Conservation (phyloP, 2,329 filamentous ascomycete species). For the Zymoseptoria brevis region DNA sequence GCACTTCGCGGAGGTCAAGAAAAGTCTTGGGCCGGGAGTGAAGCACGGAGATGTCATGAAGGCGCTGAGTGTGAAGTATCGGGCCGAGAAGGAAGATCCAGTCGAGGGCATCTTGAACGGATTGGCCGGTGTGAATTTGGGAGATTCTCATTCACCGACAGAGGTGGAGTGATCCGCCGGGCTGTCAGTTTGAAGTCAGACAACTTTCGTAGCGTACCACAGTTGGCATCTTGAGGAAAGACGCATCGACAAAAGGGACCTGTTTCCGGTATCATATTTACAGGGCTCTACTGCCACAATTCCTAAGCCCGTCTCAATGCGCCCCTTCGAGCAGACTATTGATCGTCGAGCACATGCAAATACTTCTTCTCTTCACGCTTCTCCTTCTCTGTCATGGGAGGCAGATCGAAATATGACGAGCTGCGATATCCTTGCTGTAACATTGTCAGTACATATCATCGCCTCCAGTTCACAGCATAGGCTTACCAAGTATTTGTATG, state of each 20-base stretch:
- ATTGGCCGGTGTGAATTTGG: constrained; percentile 12
- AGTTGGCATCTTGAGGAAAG: not conserved
- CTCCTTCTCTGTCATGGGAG: constrained; percentile 89
- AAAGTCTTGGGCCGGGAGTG: constrained; percentile 45
- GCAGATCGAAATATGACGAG: constrained; percentile 82
- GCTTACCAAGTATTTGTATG: constrained; percentile 87
- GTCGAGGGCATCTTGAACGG: constrained; percentile 9
- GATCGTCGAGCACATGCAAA: constrained; percentile 82
- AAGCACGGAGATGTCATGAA: constrained; percentile 63
- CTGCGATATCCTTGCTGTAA: constrained; percentile 80
- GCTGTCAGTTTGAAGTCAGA: not conserved
- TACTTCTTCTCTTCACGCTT: constrained; percentile 94
- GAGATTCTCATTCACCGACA: constrained; percentile 7
- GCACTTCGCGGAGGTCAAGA: constrained; percentile 56
- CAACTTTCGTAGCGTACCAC: not conserved
- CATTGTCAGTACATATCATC: constrained; percentile 28
- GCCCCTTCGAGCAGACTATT: constrained; percentile 44
- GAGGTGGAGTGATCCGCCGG: constrained; percentile 6
- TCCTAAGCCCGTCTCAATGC: not conserved
- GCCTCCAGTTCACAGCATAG: not conserved
- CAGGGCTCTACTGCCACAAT: not conserved
- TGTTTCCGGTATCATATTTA: not conserved
- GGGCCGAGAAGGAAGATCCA: constrained; percentile 37
- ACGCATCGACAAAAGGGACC: not conserved
- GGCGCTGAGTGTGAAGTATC: constrained; percentile 56